Evolutionary conservation across 306 rosid genomes (phyloP).

Genomic region (Quercus cerris): DNA sequence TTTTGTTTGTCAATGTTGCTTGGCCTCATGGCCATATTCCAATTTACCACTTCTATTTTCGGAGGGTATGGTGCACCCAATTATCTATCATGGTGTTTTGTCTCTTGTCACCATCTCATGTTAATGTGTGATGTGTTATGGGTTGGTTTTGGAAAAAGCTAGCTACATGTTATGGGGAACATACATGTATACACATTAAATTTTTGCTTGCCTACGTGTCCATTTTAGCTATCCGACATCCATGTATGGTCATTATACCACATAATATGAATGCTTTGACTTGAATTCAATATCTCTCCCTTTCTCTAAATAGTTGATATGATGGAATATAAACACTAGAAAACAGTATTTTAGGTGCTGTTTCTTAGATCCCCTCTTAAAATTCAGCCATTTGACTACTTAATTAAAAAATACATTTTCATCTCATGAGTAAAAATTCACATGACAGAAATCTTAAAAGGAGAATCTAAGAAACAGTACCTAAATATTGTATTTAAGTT

Average conservation of each 20-base stretch:
- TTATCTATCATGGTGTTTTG: background rate
- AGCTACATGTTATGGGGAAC: background rate
- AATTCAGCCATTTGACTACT: too few species aligned
- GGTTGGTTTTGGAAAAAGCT: background rate
- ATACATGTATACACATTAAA: slow-evolving; percentile 8
- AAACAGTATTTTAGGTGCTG: too few species aligned
- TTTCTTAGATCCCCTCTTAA: fast-evolving
- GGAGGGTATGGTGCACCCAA: background rate
- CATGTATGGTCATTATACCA: slow-evolving; percentile 17
- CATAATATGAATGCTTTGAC: too few species aligned
- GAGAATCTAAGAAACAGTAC: too few species aligned
- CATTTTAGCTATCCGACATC: slow-evolving; percentile 40
- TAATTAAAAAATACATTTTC: too few species aligned
- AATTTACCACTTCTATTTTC: background rate
- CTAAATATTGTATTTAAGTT: too few species aligned
- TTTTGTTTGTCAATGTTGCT: background rate
- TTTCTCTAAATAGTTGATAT: background rate
- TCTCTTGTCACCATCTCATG: slow-evolving; percentile 10
- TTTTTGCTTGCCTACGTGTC: slow-evolving; percentile 15
- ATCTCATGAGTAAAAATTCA: too few species aligned
- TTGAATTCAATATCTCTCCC: too few species aligned
- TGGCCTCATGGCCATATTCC: background rate
- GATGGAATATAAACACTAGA: background rate
- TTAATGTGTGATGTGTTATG: background rate
- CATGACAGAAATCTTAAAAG: too few species aligned